phyloP scores from a whole-genome alignment of 495 filamentous ascomycete species.

The Annulohypoxylon maeteangense region DNA sequence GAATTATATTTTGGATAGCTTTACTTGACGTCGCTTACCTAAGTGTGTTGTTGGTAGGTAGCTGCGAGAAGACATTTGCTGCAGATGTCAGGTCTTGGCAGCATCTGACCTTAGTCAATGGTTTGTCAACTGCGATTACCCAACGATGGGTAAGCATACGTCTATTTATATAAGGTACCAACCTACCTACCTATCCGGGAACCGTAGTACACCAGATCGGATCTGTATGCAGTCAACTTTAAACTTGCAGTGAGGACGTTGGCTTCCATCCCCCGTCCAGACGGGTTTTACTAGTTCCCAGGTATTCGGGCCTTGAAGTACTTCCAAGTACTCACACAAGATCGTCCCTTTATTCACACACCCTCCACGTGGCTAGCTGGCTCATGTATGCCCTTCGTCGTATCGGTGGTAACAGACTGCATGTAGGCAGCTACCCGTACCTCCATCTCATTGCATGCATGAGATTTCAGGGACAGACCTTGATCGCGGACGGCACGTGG shows the following conservation, averaged over 20 bases:
- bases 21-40: background rate
- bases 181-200: background rate
- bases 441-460: conserved; percentile 1
- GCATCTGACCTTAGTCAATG: background rate
- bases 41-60: background rate
- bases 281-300: background rate
- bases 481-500: background rate
- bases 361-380: background rate
- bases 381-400: background rate
- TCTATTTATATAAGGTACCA: conserved; percentile 5
- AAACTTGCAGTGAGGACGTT: background rate
- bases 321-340: background rate
- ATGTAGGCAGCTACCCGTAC: background rate
- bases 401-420: background rate
- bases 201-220: background rate
- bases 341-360: background rate
- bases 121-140: background rate
- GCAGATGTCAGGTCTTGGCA: background rate
- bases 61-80: background rate
- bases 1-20: background rate
- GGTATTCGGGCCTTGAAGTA: background rate
- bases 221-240: conserved; percentile 10
- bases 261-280: background rate
- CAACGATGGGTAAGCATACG: background rate
- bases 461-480: background rate